These are phyloP conservation scores for Candida krabiensis DNA, from an alignment of 805 yeast species.

Conservation along the genomic window DNA sequence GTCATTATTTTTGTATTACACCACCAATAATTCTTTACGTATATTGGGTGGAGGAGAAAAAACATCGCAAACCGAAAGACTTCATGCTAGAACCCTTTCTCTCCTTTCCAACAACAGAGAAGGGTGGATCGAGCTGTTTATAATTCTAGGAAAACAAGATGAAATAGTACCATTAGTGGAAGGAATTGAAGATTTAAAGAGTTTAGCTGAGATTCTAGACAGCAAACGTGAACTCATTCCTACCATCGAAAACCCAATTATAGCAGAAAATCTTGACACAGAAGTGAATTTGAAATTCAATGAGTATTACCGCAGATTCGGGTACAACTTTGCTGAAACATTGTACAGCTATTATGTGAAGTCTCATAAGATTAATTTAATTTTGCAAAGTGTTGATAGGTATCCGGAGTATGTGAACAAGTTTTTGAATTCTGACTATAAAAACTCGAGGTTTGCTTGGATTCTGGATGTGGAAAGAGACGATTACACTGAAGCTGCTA, in stretches of 20 bases:
- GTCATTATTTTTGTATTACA: conserved; percentile 27
- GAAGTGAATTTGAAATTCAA: conserved; percentile 34
- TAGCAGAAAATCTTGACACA: conserved; percentile 19
- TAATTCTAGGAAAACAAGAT: conserved; percentile 46
- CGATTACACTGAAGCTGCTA: conserved; percentile 51
- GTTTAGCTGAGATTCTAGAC: conserved; percentile 58
- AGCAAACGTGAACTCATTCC: conserved; percentile 37
- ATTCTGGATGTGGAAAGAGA: conserved; percentile 57
- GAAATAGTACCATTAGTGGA: conserved; percentile 67
- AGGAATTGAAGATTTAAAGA: conserved; percentile 60
- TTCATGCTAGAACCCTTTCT: conserved; percentile 1
- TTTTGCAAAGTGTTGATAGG: conserved; percentile 58
- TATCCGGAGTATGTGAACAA: conserved; percentile 47
- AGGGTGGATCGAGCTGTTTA: conserved; percentile 61
- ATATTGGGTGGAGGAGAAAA: background rate
- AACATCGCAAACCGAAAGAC: background rate
- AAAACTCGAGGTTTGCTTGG: conserved; percentile 66
- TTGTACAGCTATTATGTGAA: conserved; percentile 60
- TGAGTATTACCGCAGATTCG: conserved; percentile 58
- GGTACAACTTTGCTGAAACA: conserved; percentile 65
- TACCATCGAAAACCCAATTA: conserved; percentile 34
- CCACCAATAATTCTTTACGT: conserved; percentile 3
- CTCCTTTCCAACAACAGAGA: conserved; percentile 23
- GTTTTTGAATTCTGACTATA: conserved; percentile 48
- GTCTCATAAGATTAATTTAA: conserved; percentile 48